Base-by-base conservation (phyloP, 2,329 filamentous ascomycete species). In the Magnaporthiopsis rhizophila region DNA sequence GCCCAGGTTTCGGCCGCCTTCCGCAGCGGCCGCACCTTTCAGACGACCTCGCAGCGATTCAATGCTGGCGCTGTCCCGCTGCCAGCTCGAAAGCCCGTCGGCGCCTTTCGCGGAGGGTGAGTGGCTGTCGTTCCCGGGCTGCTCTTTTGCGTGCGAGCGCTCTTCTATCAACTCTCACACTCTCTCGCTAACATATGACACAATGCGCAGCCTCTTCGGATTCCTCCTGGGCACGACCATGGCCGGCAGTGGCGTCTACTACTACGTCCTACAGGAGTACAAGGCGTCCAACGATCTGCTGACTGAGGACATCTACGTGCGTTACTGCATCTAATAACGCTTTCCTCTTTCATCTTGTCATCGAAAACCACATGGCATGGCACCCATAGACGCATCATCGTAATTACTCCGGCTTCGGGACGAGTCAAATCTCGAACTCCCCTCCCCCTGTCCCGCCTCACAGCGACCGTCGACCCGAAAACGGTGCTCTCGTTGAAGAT, bases 281-380 rank as follows among this genome's bases (percentile, higher is more conserved):
- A 92, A 92, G 79, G 83, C 92, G 58, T 91, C 92, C 70, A 98
- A 97, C 80, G 91, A 96, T 79, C 84, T 97, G 73, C 81, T 98
- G 78, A 94, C 89, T 66, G 92, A 97, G 79, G 94, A 98, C 78
- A 97, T 98, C 76, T 94, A 94, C 78, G 94, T 97, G 85, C 77
- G 91, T 89, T 70, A 73, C 69, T 77, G 72, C 74, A 75, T 77
- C 69, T 78, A 71, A 76, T 30, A 71, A 72, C 58, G 67, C 65
- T 65, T 67, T 70, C 60, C 62, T 58, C 65, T 67, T 62, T 65
- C 57, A 63, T 26, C 53, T 53, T 64, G 62, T 11, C 36, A 38
- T 38, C 36, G 36, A 28, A 36, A 50, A 28, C 60, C 18, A 45
- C 60, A 62, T 53, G 21, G 60, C 60, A 62, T 28, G 24, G 30